These are phyloP conservation scores for Mortierella sp. DNA, from an alignment of 371 early-diverging fungal species.

Conservation along the genomic window DNA sequence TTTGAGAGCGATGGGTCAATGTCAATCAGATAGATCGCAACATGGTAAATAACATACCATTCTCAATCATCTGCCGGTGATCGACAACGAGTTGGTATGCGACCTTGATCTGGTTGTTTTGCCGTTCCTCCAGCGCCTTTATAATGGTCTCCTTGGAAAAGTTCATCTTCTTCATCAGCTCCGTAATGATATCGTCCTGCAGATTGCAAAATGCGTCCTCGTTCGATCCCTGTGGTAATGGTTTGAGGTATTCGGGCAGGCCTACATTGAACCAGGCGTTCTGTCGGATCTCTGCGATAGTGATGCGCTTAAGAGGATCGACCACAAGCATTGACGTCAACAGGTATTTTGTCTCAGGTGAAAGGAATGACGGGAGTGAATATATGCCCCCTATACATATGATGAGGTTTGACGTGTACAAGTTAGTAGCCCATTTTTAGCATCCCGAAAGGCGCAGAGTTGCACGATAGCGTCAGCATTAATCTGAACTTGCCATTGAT, in stretches of 20 bases:
- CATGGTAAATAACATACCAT: conserved; percentile 62
- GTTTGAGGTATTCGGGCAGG: conserved; percentile 91
- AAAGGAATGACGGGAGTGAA: conserved; percentile 89
- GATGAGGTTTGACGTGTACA: background rate
- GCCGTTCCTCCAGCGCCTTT: conserved; percentile 79
- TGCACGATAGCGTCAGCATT: background rate
- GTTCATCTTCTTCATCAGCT: conserved; percentile 90
- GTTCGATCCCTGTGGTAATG: conserved; percentile 74
- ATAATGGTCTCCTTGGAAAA: conserved; percentile 78
- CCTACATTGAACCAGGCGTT: conserved; percentile 92
- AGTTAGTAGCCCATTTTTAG: background rate
- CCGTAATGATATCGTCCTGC: conserved; percentile 83
- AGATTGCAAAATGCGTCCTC: conserved; percentile 73
- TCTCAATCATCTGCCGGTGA: conserved; percentile 80
- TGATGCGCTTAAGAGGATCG: conserved; percentile 95
- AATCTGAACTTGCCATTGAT: conserved; percentile 74
- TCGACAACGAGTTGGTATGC: conserved; percentile 95
- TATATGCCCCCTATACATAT: conserved; percentile 83
- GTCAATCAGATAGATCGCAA: background rate
- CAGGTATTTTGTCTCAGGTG: conserved; percentile 86
- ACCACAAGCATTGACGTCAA: conserved; percentile 95
- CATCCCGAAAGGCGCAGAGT: background rate
- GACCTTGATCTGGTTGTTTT: conserved; percentile 93
- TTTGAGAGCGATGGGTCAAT: conserved; percentile 4
- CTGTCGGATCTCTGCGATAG: conserved; percentile 90